A percentile compares a stretch with the other conserved stretches of the same genome.
Conservation (phyloP, 2,329 filamentous ascomycete species). For the Colletotrichum tofieldiae region DNA sequence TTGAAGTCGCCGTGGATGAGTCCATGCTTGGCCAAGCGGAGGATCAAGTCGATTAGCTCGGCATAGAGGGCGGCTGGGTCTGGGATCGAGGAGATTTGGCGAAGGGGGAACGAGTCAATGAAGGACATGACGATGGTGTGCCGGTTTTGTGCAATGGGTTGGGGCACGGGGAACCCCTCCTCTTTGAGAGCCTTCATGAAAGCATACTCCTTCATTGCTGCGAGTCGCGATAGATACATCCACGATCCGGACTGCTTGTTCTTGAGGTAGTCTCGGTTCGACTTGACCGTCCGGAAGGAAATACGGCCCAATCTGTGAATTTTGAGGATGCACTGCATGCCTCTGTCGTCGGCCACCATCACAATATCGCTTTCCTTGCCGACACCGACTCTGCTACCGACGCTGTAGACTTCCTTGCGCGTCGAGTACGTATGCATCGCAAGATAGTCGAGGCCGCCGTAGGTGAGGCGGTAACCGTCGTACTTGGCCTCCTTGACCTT, state of each 20-base stretch:
- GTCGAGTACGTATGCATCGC: conserved; percentile 91
- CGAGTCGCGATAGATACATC: conserved; percentile 97
- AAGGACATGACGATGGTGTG: conserved; percentile 98
- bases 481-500: conserved; percentile 97
- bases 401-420: conserved; percentile 86
- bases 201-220: conserved; percentile 93
- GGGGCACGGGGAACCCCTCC: conserved; percentile 91
- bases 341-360: conserved; percentile 86
- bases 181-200: conserved; percentile 91
- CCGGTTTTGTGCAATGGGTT: conserved; percentile 88
- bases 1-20: conserved; percentile 99
- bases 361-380: conserved; percentile 99
- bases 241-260: conserved; percentile 86
- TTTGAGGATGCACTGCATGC: conserved; percentile 88
- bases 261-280: conserved; percentile 94
- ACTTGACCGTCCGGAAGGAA: conserved; percentile 96
- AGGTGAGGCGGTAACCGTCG: conserved; percentile 96
- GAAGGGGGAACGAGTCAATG: conserved; percentile 91
- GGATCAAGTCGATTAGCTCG: conserved; percentile 90
- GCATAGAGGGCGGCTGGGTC: conserved; percentile 89
- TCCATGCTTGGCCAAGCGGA: conserved; percentile 86
- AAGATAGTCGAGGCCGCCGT: conserved; percentile 98
- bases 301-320: conserved; percentile 96
- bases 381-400: conserved; percentile 94
- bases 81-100: conserved; percentile 88